phyloP scores from a whole-genome alignment of 108 stramenopile species.

The Craspedostauros australis region DNA sequence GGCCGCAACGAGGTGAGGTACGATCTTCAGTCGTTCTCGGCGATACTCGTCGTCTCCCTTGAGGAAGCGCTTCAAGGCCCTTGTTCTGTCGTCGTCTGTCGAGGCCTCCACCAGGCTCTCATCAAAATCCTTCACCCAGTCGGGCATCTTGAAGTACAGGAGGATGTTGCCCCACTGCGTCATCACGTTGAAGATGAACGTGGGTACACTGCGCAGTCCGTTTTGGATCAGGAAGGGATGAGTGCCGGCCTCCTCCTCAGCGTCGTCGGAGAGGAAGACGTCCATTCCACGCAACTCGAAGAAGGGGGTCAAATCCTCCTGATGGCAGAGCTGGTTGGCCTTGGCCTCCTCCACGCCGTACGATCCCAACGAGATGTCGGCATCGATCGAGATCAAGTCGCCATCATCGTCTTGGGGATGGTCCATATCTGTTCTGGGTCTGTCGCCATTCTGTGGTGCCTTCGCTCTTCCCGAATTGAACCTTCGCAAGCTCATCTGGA shows the following conservation, averaged over 20 bases:
- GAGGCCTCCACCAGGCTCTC: conserved; percentile 31
- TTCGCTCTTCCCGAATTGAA: too few relatives aligned
- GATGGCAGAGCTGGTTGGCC: too few relatives aligned
- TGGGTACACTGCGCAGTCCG: conserved; percentile 46
- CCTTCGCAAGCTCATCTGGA: too few relatives aligned
- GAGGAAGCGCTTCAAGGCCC: conserved; percentile 52
- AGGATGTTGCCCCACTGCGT: conserved; percentile 48
- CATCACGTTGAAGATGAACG: conserved; percentile 43
- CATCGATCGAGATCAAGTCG: too few relatives aligned
- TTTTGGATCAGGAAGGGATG: conserved; percentile 43
- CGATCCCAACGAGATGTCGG: too few relatives aligned
- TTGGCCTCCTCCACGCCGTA: too few relatives aligned
- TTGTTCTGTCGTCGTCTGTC: conserved; percentile 35
- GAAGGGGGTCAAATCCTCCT: too few relatives aligned
- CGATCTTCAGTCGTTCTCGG: conserved; percentile 26
- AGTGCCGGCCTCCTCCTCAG: conserved; percentile 32
- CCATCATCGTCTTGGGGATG: too few relatives aligned
- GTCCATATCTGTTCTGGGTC: too few relatives aligned
- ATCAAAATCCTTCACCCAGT: conserved; percentile 45
- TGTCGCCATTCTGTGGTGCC: too few relatives aligned
- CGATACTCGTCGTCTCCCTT: conserved; percentile 40
- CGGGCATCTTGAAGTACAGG: conserved; percentile 49
- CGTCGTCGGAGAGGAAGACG: conserved; percentile 39
- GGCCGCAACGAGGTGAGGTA: conserved; percentile 47
- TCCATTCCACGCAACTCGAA: conserved; percentile 50